These are phyloP conservation scores for Cercospora citrullina DNA, from an alignment of 2,329 filamentous ascomycete species.

Conservation along the genomic window DNA sequence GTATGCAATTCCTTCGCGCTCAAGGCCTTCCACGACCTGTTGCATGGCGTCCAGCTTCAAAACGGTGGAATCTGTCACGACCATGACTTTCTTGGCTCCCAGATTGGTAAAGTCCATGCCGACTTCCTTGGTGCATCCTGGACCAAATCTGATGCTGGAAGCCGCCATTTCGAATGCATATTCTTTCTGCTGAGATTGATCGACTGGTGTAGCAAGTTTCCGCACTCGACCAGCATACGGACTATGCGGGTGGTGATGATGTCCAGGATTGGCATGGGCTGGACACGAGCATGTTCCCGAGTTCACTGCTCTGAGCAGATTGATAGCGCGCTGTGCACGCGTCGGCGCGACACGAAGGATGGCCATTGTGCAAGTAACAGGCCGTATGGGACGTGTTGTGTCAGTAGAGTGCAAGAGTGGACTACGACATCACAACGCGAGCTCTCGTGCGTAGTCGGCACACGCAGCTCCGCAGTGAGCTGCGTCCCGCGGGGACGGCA, in stretches of 20 bases:
- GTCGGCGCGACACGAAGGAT: constrained; percentile 46
- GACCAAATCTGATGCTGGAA: constrained; percentile 89
- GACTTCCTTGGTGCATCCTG: constrained; percentile 89
- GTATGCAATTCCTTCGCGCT: constrained; percentile 74
- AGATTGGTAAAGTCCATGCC: constrained; percentile 95
- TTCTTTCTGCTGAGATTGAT: constrained; percentile 75
- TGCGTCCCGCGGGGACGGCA: background rate
- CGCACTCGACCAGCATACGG: constrained; percentile 56
- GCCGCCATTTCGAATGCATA: constrained; percentile 99
- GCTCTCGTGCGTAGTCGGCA: background rate
- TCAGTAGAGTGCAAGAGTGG: background rate
- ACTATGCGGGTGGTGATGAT: constrained; percentile 57
- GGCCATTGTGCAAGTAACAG: constrained; percentile 33
- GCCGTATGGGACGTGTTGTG: background rate
- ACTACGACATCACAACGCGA: constrained; percentile 5
- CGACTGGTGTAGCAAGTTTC: constrained; percentile 71
- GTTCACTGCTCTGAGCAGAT: constrained; percentile 83
- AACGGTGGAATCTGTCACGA: constrained; percentile 87
- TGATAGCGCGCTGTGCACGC: constrained; percentile 62
- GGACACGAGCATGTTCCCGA: constrained; percentile 80
- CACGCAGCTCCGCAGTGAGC: background rate
- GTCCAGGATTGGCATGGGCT: constrained; percentile 84
- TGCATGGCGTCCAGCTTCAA: constrained; percentile 83
- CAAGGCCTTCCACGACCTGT: constrained; percentile 79
- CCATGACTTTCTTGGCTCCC: constrained; percentile 80